phyloP scores from a whole-genome alignment of 1,284 basidiomycete species.

The Ceraceosorus bombacis region DNA sequence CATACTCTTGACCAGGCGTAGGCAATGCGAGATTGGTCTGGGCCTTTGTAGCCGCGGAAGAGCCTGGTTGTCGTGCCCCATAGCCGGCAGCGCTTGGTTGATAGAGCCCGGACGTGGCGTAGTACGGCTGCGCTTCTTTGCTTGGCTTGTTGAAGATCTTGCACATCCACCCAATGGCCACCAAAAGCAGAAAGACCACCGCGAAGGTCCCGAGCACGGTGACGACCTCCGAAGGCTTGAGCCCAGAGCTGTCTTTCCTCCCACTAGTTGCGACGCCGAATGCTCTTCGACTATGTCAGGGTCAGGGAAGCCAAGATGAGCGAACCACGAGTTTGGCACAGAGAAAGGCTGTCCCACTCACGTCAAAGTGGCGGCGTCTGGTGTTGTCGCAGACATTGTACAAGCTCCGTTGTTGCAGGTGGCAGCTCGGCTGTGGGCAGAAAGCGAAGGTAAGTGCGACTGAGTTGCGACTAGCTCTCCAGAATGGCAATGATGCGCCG shows the following conservation, averaged over 20 bases:
- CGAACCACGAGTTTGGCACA: no score
- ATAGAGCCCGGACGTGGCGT: conserved; percentile 5
- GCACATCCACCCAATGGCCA: conserved; percentile 9
- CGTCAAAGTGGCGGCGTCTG: no score
- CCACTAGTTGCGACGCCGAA: no score
- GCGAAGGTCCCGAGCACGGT: conserved; percentile 8
- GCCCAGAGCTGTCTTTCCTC: conserved; percentile 8
- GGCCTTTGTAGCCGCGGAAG: not conserved
- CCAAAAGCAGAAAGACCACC: conserved; percentile 9
- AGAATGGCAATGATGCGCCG: no score
- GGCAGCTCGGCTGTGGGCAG: no score
- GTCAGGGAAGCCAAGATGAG: no score
- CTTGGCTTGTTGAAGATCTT: conserved; percentile 13
- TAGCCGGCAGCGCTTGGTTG: conserved; percentile 16
- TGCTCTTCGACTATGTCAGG: no score
- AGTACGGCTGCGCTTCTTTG: conserved; percentile 12
- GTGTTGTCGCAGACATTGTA: no score
- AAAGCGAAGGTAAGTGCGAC: no score
- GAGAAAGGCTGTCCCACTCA: no score
- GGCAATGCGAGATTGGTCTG: not conserved
- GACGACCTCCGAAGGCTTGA: conserved; percentile 9
- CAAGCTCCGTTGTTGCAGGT: no score
- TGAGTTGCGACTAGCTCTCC: no score
- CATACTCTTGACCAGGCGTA: not conserved
- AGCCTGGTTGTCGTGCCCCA: conserved; percentile 3